Evolutionary conservation across 2,329 filamentous ascomycete species (phyloP).

Genomic region (Kalmusia sp.): DNA sequence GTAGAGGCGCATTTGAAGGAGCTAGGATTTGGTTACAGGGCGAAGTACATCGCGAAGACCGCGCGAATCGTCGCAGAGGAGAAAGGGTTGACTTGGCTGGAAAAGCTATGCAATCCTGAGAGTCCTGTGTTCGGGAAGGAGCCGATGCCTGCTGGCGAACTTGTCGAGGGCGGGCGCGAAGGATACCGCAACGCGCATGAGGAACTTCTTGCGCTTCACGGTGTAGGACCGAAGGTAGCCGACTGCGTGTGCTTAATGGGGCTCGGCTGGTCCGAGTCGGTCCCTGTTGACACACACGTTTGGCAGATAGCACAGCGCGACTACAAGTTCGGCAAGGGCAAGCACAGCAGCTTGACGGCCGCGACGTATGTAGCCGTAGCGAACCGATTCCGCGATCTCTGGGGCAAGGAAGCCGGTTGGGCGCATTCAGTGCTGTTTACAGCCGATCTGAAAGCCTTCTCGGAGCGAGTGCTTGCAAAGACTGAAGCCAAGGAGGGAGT

Average conservation of each 20-base stretch:
- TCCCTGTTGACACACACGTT: constrained; percentile 95
- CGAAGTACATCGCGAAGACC: constrained; percentile 89
- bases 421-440: constrained; percentile 97
- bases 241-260: constrained; percentile 98
- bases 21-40: constrained; percentile 92
- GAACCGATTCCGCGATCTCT: constrained; percentile 85
- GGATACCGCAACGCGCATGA: constrained; percentile 84
- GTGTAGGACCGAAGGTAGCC: constrained; percentile 94
- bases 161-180: constrained; percentile 59
- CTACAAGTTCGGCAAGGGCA: constrained; percentile 87
- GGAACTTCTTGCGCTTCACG: constrained; percentile 77
- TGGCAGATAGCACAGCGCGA: constrained; percentile 98
- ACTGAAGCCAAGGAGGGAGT: constrained; percentile 57
- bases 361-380: constrained; percentile 88
- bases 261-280: constrained; percentile 91
- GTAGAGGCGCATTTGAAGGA: constrained; percentile 82
- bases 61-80: constrained; percentile 76
- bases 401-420: constrained; percentile 96
- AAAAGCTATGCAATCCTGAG: constrained; percentile 78
- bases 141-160: constrained; percentile 53
- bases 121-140: constrained; percentile 65
- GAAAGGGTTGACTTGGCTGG: constrained; percentile 74
- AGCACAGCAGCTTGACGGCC: constrained; percentile 85
- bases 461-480: constrained; percentile 66
- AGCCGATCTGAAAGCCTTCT: constrained; percentile 86